A percentile compares a stretch with the other conserved stretches of the same genome.
phyloP scores from a whole-genome alignment of 768 basidiomycete species.

The Boletus fagicola region DNA sequence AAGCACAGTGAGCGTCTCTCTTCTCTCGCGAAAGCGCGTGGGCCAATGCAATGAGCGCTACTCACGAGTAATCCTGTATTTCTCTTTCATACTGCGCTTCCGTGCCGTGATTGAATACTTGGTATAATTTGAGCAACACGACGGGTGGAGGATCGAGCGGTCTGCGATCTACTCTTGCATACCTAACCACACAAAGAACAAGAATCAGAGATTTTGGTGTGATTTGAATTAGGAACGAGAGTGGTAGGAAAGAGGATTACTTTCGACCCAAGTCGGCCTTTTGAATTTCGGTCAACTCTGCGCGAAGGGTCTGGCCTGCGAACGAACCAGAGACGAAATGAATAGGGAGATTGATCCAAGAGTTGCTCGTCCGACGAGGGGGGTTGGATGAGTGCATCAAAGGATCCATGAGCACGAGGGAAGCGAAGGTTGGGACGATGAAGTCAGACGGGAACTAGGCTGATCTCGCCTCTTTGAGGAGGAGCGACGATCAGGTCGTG shows the following conservation, averaged over 20 bases:
- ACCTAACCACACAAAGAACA: conserved; percentile 36
- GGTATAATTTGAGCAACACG: conserved; percentile 50
- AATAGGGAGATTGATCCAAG: conserved; percentile 42
- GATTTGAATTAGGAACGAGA: not conserved
- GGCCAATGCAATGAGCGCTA: not conserved
- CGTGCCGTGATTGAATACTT: conserved; percentile 42
- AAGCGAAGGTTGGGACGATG: not conserved
- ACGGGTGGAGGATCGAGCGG: conserved; percentile 70
- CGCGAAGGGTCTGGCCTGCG: conserved; percentile 51
- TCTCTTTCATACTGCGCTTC: conserved; percentile 45
- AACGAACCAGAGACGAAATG: conserved; percentile 60
- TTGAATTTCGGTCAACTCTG: conserved; percentile 59
- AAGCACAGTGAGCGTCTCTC: conserved; percentile 5
- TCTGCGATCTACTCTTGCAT: conserved; percentile 59
- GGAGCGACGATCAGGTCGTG: conserved; percentile 16
- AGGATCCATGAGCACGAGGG: conserved; percentile 19
- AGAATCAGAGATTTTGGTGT: conserved; percentile 5
- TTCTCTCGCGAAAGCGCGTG: not conserved
- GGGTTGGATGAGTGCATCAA: conserved; percentile 14
- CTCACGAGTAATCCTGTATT: conserved; percentile 50
- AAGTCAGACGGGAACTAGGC: not conserved
- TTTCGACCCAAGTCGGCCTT: conserved; percentile 68
- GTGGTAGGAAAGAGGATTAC: conserved; percentile 33
- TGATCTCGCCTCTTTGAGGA: conserved; percentile 9
- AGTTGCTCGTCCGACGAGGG: conserved; percentile 29